Base-by-base conservation (phyloP, 768 basidiomycete genomes). In the Terana coerulea region DNA sequence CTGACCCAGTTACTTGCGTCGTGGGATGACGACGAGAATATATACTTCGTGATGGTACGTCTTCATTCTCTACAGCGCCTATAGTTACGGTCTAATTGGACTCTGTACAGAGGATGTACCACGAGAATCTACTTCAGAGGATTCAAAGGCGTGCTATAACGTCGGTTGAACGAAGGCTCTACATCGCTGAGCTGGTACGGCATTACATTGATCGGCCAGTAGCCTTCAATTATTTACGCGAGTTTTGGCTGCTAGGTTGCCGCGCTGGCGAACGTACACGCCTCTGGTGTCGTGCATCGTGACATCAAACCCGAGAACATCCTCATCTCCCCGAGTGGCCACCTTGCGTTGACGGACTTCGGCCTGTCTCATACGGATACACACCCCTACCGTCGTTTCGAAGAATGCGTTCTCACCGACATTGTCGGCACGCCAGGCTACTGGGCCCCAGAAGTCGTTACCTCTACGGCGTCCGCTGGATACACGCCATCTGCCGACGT, bases 221-320 rank as follows among this genome's bases (percentile, higher is more conserved):
- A 8, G 5, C 12, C 47, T 25, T 21, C 5, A 11, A 7, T 11
- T 34, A 3, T 4, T 3, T 28, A 26, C 8, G 25, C 45, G 6
- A 31, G 19, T 5, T 3, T n/a, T 35, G 21, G n/a, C n/a, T n/a
- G n/a, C n/a, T 40, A 51, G 62, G 36, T 53, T 15, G 30, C 30
- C 36, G 42, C 31, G 9, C 25, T 53, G 15, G 29, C 31, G n/a
- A 47, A 36, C 22, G 34, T 53, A 8, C 44, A 49, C 22, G 30
- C 24, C 26, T 8, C 35, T 10, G 48, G 48, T 14, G 21, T 54
- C 14, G 34, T 54, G 7, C 53, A 54, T 35, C 36, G 53, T 15
- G 53, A 54, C 22, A 49, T 54, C 46, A 54, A 54, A 29, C 53
- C 47, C n/a, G 47, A 24, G 10, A 54, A 54, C 47, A 41, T 54